Conservation (phyloP, 305 asterid species). For the Fraxinus angustifolia region DNA sequence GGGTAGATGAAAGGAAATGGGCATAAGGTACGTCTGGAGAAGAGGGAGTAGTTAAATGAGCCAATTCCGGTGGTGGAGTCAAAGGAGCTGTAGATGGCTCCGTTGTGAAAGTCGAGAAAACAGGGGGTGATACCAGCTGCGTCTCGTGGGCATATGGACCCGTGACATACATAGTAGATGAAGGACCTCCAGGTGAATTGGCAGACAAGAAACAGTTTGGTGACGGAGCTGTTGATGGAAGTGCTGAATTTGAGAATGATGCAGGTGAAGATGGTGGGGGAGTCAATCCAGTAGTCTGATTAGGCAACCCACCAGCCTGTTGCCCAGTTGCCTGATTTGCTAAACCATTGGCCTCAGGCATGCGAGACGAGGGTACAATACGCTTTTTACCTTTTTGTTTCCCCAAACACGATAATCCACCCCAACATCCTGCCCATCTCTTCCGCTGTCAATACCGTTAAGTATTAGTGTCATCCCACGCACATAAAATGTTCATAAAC, state of each 20-base stretch:
- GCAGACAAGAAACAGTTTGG: constrained; percentile 82
- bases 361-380: constrained; percentile 82
- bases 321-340: constrained; percentile 66
- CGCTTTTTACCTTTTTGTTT: constrained; percentile 87
- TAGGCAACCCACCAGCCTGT: constrained; percentile 63
- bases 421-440: constrained; percentile 85
- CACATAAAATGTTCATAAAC: constrained; percentile 4
- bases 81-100: constrained; percentile 97
- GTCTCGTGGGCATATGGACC: constrained; percentile 97
- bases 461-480: constrained; percentile 7
- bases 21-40: constrained; percentile 99
- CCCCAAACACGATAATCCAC: constrained; percentile 80
- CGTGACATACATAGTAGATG: constrained; percentile 77
- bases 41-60: constrained; percentile 94
- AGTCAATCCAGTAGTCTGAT: constrained; percentile 54
- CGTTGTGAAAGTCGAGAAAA: constrained; percentile 88
- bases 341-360: constrained; percentile 55
- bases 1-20: constrained; percentile 76
- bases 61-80: constrained; percentile 95
- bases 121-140: constrained; percentile 95
- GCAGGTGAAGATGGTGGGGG: constrained; percentile 99
- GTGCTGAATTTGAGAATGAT: constrained; percentile 80
- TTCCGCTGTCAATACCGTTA: constrained; percentile 57
- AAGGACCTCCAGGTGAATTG: constrained; percentile 76
- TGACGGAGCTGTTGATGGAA: constrained; percentile 89